These are phyloP conservation scores for Scheffersomyces stambukii DNA, from an alignment of 1,139 yeast genomes.

Conservation along the genomic window DNA sequence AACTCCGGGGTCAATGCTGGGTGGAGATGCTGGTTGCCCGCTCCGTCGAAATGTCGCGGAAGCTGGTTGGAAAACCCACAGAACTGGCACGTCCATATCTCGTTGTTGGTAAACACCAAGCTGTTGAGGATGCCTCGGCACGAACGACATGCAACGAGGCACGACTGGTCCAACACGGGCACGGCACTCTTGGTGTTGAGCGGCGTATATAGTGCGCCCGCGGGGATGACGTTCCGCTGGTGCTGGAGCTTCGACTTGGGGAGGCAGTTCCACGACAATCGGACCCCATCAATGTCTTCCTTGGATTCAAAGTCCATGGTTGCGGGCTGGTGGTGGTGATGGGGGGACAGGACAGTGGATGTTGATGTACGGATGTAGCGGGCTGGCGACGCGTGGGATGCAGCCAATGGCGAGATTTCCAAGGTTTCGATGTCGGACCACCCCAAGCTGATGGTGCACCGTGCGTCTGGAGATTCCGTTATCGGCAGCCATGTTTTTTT, in stretches of 20 bases:
- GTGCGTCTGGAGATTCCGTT: too few relatives aligned
- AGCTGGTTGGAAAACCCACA: slow-evolving; percentile 56
- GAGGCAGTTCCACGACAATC: slow-evolving; percentile 86
- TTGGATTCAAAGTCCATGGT: slow-evolving; percentile 59
- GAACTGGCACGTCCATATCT: slow-evolving; percentile 61
- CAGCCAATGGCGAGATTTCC: too few relatives aligned
- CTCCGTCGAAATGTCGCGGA: slow-evolving; percentile 9
- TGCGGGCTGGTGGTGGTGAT: not conserved
- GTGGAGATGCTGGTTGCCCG: slow-evolving; percentile 19
- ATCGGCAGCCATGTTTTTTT: too few relatives aligned
- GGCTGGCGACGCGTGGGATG: too few relatives aligned
- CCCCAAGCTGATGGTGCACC: too few relatives aligned
- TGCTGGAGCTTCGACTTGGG: slow-evolving; percentile 61
- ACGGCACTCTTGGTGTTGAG: slow-evolving; percentile 48
- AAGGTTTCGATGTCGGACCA: too few relatives aligned
- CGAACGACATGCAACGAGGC: slow-evolving; percentile 44
- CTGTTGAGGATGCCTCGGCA: slow-evolving; percentile 65
- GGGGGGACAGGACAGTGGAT: not conserved
- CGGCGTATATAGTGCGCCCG: slow-evolving; percentile 67
- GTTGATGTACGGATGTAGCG: too few relatives aligned
- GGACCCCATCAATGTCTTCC: slow-evolving; percentile 86
- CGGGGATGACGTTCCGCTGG: slow-evolving; percentile 54
- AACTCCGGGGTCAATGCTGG: slow-evolving; percentile 34
- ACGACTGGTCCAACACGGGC: slow-evolving; percentile 25
- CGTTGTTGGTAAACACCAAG: slow-evolving; percentile 35